These are phyloP conservation scores for Albifimbria verrucaria DNA, from an alignment of 2,329 filamentous ascomycete genomes.

Conservation along the genomic window DNA sequence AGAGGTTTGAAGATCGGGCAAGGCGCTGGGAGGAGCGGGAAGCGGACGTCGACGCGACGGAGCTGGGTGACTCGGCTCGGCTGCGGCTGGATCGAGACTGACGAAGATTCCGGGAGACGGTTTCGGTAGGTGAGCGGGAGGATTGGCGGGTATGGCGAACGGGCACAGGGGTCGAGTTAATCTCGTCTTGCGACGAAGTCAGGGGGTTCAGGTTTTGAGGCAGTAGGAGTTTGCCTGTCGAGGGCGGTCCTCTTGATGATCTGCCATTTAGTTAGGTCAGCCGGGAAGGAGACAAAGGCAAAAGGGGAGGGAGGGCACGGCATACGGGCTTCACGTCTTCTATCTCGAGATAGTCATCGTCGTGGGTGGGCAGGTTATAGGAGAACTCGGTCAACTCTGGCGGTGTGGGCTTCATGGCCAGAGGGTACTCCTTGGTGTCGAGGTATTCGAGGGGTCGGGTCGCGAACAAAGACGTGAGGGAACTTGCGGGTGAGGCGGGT, in stretches of 20 bases:
- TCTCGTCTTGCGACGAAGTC: not conserved
- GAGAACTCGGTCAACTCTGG: conserved; percentile 72
- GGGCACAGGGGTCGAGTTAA: conserved; percentile 18
- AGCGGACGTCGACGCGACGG: conserved; percentile 12
- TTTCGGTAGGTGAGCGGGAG: conserved; percentile 31
- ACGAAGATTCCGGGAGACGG: conserved; percentile 26
- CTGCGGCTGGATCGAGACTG: conserved; percentile 19
- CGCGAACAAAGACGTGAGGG: conserved; percentile 76
- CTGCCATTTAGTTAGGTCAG: conserved; percentile 4
- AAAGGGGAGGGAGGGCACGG: conserved; percentile 1
- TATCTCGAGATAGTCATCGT: conserved; percentile 22
- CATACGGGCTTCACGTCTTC: not conserved
- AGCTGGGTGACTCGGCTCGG: conserved; percentile 26
- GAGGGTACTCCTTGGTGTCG: conserved; percentile 85
- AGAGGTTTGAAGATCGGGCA: conserved; percentile 24
- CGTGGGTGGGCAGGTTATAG: conserved; percentile 55
- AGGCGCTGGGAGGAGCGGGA: conserved; percentile 18
- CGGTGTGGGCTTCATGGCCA: conserved; percentile 80
- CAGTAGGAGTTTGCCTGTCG: conserved; percentile 19
- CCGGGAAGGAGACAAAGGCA: not conserved
- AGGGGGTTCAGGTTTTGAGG: not conserved
- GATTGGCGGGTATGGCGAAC: conserved; percentile 24
- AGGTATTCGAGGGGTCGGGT: conserved; percentile 69
- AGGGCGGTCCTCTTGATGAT: conserved; percentile 13
- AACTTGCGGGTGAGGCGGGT: conserved; percentile 84